phyloP scores from a whole-genome alignment of 768 basidiomycete species.

The Trichaptum fuscoviolaceum region DNA sequence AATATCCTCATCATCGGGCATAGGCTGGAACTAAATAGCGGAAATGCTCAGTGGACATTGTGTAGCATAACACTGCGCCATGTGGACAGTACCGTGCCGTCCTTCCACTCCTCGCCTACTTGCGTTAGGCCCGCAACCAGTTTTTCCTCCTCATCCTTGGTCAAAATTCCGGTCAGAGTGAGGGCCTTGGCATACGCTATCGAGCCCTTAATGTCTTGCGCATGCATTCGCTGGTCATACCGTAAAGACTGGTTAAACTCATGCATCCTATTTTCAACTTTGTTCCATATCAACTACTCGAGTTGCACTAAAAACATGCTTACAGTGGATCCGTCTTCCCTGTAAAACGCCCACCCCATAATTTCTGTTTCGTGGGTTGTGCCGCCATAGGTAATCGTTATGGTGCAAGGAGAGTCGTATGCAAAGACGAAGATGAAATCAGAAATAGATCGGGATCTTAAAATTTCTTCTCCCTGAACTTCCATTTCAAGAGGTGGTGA shows the following conservation, averaged over 20 bases:
- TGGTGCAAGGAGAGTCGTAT: background rate
- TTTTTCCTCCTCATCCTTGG: constrained; percentile 62
- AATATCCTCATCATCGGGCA: constrained; percentile 95
- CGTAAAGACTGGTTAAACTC: constrained; percentile 94
- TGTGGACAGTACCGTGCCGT: constrained; percentile 52
- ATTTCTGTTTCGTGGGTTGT: constrained; percentile 58
- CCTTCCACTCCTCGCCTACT: constrained; percentile 84
- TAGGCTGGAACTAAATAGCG: constrained; percentile 55
- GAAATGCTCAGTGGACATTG: background rate
- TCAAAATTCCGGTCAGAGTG: constrained; percentile 74
- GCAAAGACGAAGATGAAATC: background rate
- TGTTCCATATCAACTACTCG: background rate
- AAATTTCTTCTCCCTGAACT: background rate
- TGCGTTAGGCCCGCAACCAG: constrained; percentile 68
- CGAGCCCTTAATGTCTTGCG: constrained; percentile 87
- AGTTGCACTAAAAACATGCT: constrained; percentile 19
- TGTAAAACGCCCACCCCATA: constrained; percentile 88
- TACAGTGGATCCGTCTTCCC: constrained; percentile 86
- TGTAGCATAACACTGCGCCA: background rate
- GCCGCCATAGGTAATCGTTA: constrained; percentile 24
- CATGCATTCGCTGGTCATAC: constrained; percentile 93
- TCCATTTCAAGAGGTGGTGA: background rate
- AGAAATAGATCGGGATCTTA: background rate
- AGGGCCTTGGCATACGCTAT: constrained; percentile 94
- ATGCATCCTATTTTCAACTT: constrained; percentile 67